Percentiles rank a stretch among this genome's conserved stretches.
phyloP scores from a whole-genome alignment of 202 grass and related monocot genomes.

The Dendrocalamus latiflorus region DNA sequence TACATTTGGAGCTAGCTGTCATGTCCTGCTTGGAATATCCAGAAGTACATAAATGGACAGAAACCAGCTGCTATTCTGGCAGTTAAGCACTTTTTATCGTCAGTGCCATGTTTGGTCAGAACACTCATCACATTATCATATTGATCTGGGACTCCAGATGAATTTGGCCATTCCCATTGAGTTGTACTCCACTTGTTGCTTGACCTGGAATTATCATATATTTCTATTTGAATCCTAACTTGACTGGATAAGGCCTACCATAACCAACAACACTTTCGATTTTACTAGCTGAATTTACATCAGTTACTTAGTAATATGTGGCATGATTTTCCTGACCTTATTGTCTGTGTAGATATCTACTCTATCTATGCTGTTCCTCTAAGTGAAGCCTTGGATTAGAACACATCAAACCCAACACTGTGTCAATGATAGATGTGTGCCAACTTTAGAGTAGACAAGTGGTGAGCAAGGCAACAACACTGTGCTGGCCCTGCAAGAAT shows the following conservation, averaged over 20 bases:
- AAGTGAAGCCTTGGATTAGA: background rate
- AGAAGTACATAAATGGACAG: conserved; percentile 5
- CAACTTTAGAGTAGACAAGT: conserved; percentile 7
- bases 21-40: conserved; percentile 5
- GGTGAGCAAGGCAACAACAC: background rate
- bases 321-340: background rate
- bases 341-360: too few relatives aligned
- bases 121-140: conserved; percentile 10
- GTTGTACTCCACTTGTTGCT: background rate
- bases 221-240: background rate
- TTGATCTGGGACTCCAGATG: background rate
- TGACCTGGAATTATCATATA: background rate
- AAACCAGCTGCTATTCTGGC: background rate
- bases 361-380: background rate
- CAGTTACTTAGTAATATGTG: background rate
- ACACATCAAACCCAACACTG: background rate
- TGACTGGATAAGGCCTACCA: background rate
- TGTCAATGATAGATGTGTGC: background rate
- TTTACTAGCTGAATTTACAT: background rate
- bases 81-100: background rate
- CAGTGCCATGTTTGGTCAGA: background rate
- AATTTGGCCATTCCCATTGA: background rate
- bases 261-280: background rate
- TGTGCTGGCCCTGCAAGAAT: background rate
- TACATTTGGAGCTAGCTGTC: background rate